Conservation (phyloP, 1,284 basidiomycete species). For the Microbotryum scabiosae region DNA sequence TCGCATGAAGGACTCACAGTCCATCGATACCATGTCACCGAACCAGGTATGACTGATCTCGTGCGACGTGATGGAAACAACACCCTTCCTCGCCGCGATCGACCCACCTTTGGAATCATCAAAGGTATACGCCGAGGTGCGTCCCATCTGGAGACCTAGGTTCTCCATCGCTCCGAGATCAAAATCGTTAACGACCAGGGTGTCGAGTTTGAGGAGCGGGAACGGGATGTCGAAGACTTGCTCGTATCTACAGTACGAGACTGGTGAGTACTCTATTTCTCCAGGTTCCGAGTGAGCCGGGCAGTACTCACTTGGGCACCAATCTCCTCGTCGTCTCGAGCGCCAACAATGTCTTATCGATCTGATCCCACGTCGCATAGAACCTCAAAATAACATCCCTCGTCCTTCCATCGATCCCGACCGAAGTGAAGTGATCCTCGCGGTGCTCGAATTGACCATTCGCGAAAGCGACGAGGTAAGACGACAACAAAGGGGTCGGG, state of each 20-base stretch:
- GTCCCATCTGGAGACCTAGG: slow-evolving; percentile 5
- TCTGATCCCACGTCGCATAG: slow-evolving; percentile 78
- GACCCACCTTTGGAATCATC: too few relatives aligned
- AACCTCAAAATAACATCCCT: slow-evolving; percentile 67
- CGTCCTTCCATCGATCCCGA: slow-evolving; percentile 59
- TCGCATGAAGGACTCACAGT: slow-evolving; percentile 1
- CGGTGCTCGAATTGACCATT: slow-evolving; percentile 72
- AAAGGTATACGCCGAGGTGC: too few relatives aligned
- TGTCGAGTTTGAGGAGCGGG: slow-evolving; percentile 54
- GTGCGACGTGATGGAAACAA: slow-evolving; percentile 40
- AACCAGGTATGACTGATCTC: slow-evolving; percentile 32
- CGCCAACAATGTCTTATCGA: slow-evolving; percentile 63
- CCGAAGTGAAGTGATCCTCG: slow-evolving; percentile 68
- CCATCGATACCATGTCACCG: slow-evolving; percentile 4
- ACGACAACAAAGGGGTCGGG: slow-evolving; percentile 57
- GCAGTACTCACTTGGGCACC: slow-evolving; percentile 47
- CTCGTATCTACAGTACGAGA: slow-evolving; percentile 56
- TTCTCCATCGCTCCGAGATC: slow-evolving; percentile 94
- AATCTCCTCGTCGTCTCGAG: slow-evolving; percentile 82
- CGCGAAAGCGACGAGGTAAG: slow-evolving; percentile 86
- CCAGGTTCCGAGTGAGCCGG: too few relatives aligned
- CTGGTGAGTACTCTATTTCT: too few relatives aligned
- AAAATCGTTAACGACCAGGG: slow-evolving; percentile 61
- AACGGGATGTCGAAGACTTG: slow-evolving; percentile 43
- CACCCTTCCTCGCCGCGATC: slow-evolving; percentile 9